These are phyloP conservation scores for Andrographis paniculata DNA, from an alignment of 305 asterid species.

Conservation along the genomic window DNA sequence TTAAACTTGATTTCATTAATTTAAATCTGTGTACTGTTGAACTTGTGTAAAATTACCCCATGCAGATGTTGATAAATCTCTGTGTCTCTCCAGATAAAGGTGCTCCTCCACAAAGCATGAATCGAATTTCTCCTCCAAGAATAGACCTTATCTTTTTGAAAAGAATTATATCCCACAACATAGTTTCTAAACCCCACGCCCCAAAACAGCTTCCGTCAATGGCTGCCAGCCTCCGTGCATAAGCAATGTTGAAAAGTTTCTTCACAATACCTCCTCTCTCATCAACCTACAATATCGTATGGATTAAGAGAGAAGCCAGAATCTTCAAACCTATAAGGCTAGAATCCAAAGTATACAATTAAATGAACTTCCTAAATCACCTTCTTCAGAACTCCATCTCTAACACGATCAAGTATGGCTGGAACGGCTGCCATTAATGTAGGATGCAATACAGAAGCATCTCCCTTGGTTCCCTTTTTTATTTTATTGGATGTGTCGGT, in stretches of 20 bases:
- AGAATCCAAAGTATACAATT: neutral
- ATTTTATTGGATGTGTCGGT: slow-evolving; percentile 93
- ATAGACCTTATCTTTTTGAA: slow-evolving; percentile 82
- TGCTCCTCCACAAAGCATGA: slow-evolving; percentile 94
- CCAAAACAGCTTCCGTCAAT: slow-evolving; percentile 96
- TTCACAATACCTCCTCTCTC: slow-evolving; percentile 76
- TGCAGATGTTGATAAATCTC: slow-evolving; percentile 93
- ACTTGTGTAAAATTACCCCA: slow-evolving; percentile 49
- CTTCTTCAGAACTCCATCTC: slow-evolving; percentile 96
- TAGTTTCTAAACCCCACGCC: slow-evolving; percentile 93
- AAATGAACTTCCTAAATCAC: slow-evolving; percentile 25
- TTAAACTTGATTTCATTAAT: too few relatives aligned
- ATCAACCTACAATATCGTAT: slow-evolving; percentile 54
- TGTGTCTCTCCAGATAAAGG: slow-evolving; percentile 93
- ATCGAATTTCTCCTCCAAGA: slow-evolving; percentile 91
- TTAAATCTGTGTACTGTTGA: too few relatives aligned
- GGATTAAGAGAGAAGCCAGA: slow-evolving; percentile 11
- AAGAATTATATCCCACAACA: slow-evolving; percentile 74
- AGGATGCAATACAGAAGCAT: slow-evolving; percentile 75
- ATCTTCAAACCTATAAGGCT: slow-evolving; percentile 18
- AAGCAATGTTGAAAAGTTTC: slow-evolving; percentile 78
- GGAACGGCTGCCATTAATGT: slow-evolving; percentile 95
- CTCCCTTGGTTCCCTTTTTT: slow-evolving; percentile 92
- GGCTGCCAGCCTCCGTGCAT: slow-evolving; percentile 71
- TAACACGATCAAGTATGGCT: slow-evolving; percentile 95